Percentiles rank a stretch among this genome's conserved stretches.
These are phyloP conservation scores for Oxytropis ochrocephala DNA, from an alignment of 306 rosid genomes.

Conservation along the genomic window DNA sequence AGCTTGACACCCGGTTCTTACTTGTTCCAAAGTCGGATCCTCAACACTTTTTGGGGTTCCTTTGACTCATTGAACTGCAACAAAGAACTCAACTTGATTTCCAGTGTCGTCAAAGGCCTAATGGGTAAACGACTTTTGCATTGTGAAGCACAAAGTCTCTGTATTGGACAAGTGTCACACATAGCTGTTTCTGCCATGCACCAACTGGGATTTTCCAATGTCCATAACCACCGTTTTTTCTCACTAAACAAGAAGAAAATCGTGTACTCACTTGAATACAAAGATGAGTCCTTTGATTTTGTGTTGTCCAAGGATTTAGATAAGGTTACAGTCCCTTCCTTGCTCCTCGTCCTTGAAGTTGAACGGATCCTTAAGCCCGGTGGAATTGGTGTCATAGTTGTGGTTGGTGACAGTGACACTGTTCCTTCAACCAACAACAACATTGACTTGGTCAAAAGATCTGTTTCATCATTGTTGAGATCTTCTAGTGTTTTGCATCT, in stretches of 20 bases:
- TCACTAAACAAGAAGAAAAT: constrained; percentile 39
- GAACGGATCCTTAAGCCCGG: constrained; percentile 87
- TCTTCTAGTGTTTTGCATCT: constrained; percentile 65
- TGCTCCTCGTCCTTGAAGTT: constrained; percentile 64
- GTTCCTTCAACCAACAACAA: constrained; percentile 2
- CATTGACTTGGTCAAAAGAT: constrained; percentile 39
- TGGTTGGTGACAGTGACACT: not conserved
- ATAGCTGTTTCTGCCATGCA: constrained; percentile 38
- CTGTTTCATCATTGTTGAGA: constrained; percentile 62
- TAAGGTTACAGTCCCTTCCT: constrained; percentile 60
- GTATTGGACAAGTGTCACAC: constrained; percentile 60
- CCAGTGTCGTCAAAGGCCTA: constrained; percentile 37
- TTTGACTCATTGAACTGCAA: constrained; percentile 38
- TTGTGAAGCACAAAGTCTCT: constrained; percentile 41
- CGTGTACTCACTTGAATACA: constrained; percentile 32
- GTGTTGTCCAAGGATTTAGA: constrained; percentile 63
- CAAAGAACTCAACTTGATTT: constrained; percentile 40
- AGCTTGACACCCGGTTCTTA: constrained; percentile 31
- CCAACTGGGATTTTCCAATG: constrained; percentile 54
- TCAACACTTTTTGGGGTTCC: constrained; percentile 53
- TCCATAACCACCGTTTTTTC: constrained; percentile 34
- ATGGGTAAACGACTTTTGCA: constrained; percentile 37
- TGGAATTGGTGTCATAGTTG: constrained; percentile 69
- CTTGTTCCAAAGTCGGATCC: constrained; percentile 44
- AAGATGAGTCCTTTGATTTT: constrained; percentile 58